These are phyloP conservation scores for Apiospora hydei DNA, from an alignment of 2,329 filamentous ascomycete species.

Conservation along the genomic window DNA sequence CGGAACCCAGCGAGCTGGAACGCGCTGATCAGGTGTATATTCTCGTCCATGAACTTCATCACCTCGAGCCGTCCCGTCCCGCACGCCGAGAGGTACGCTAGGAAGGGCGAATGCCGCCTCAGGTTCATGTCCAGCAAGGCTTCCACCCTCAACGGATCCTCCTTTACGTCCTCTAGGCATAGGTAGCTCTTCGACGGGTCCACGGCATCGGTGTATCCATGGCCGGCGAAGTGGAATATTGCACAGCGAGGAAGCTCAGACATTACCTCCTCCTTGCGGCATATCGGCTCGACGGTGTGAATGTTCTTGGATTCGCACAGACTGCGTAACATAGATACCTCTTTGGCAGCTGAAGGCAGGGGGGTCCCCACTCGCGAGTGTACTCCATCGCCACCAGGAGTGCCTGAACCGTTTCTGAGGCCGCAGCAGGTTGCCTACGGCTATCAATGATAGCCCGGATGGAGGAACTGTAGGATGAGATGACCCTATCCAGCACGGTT, in stretches of 20 bases:
- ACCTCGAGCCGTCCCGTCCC: constrained; percentile 38
- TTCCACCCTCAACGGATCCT: constrained; percentile 29
- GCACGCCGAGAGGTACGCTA: constrained; percentile 50
- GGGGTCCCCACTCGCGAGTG: neutral
- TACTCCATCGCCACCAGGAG: constrained; percentile 33
- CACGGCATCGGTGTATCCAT: constrained; percentile 38
- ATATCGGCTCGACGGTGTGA: no score
- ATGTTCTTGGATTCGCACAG: constrained; percentile 24
- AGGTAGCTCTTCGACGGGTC: constrained; percentile 44
- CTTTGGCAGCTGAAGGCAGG: constrained; percentile 27
- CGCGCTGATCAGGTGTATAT: constrained; percentile 37
- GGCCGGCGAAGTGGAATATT: constrained; percentile 53
- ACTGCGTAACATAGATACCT: constrained; percentile 31
- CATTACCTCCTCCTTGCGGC: constrained; percentile 36
- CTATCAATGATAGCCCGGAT: constrained; percentile 42
- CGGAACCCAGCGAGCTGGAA: constrained; percentile 48
- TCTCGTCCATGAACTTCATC: constrained; percentile 43
- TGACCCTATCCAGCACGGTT: constrained; percentile 43
- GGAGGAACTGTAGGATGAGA: constrained; percentile 49
- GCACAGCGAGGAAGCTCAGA: constrained; percentile 35
- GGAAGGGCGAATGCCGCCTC: constrained; percentile 34
- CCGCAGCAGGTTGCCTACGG: constrained; percentile 27
- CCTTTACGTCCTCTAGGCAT: constrained; percentile 38
- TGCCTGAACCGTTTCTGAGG: constrained; percentile 29
- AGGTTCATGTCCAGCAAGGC: constrained; percentile 31